Conservation (phyloP, 108 stramenopile genomes). For the Mayamaea pseudoterrestris region DNA sequence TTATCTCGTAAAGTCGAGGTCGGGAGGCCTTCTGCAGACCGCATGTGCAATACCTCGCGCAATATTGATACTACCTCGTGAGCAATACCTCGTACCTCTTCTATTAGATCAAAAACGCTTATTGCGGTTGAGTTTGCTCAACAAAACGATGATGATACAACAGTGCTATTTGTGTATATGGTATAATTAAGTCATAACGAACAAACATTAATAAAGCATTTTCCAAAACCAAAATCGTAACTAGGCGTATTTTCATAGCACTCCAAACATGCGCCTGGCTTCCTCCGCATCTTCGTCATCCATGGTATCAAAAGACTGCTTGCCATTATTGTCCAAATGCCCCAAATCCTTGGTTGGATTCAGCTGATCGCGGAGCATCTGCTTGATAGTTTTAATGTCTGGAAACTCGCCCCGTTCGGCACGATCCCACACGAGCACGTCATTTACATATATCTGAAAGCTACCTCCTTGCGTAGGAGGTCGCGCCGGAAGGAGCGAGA, state of each 20-base stretch:
- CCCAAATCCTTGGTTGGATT: conserved; percentile 1
- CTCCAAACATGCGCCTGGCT: conserved; percentile 43
- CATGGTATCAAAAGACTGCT: conserved; percentile 14
- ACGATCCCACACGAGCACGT: conserved; percentile 19
- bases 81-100: too few species aligned
- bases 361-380: neutral
- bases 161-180: too few species aligned
- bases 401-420: conserved; percentile 24
- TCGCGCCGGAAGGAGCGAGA: conserved; percentile 30
- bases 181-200: too few species aligned
- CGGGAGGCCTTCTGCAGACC: too few species aligned
- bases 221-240: too few species aligned
- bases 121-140: too few species aligned
- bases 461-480: conserved; percentile 24
- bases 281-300: conserved; percentile 54
- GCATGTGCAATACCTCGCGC: too few species aligned
- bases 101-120: too few species aligned
- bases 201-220: too few species aligned
- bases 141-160: too few species aligned
- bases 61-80: too few species aligned
- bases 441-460: conserved; percentile 13
- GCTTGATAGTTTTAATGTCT: conserved; percentile 37
- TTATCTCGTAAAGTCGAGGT: too few species aligned
- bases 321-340: conserved; percentile 6
- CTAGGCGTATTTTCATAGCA: conserved; percentile 11